These are phyloP conservation scores for Euphrasia confusa DNA, from an alignment of 257 asterid genomes.

Conservation along the genomic window DNA sequence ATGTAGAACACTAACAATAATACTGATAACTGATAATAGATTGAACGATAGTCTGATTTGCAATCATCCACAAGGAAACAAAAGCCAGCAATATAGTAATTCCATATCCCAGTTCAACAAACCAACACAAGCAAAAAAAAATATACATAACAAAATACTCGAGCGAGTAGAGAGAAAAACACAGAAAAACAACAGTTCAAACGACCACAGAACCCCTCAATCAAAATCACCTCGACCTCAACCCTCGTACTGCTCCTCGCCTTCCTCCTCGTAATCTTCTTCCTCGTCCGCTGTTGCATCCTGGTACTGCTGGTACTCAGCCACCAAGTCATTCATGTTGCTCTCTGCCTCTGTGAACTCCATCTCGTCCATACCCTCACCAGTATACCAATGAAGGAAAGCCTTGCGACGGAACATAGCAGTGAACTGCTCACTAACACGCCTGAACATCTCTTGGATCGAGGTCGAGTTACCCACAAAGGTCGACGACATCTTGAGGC, in stretches of 20 bases:
- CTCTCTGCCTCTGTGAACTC: constrained; percentile 70
- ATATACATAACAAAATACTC: background rate
- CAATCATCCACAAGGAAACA: too few species aligned
- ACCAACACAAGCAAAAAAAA: too few species aligned
- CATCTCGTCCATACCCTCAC: constrained; percentile 73
- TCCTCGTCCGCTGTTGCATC: constrained; percentile 62
- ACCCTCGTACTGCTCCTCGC: constrained; percentile 37
- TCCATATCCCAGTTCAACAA: too few species aligned
- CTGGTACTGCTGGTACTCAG: constrained; percentile 62
- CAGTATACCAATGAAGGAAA: constrained; percentile 61
- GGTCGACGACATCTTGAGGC: constrained; percentile 53
- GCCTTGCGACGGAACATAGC: constrained; percentile 71
- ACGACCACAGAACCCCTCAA: background rate
- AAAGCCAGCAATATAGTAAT: too few species aligned
- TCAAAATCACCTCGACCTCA: constrained; percentile 2
- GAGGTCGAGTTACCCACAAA: constrained; percentile 62
- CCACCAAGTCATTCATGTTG: constrained; percentile 65
- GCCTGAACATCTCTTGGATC: constrained; percentile 59
- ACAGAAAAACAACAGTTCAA: background rate
- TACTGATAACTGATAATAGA: too few species aligned
- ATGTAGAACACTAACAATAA: too few species aligned
- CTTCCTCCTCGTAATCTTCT: constrained; percentile 45
- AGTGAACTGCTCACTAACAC: constrained; percentile 69
- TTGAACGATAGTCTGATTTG: too few species aligned
- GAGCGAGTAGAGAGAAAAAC: constrained; percentile 3